Conservation (phyloP, 192 early-diverging fungal genomes). For the Spizellomyces sp. region DNA sequence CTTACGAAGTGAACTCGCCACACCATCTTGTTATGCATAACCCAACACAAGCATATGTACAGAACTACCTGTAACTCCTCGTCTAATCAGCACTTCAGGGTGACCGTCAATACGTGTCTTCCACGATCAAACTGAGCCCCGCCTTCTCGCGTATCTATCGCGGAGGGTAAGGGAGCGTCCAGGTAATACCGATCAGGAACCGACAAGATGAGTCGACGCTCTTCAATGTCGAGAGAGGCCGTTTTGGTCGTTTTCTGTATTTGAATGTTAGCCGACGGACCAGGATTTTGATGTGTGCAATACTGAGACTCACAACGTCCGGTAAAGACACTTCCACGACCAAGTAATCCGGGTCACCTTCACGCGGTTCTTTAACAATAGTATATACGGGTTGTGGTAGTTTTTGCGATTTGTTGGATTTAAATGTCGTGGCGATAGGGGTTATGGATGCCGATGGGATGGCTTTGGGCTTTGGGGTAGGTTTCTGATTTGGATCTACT, state of each 20-base stretch:
- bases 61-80: too few relatives aligned
- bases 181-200: slow-evolving; percentile 23
- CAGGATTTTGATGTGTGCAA: neutral
- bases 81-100: slow-evolving; percentile 17
- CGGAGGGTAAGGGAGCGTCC: slow-evolving; percentile 15
- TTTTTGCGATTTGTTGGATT: neutral
- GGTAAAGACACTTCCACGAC: slow-evolving; percentile 24
- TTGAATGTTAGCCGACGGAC: neutral
- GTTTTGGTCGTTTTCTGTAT: slow-evolving; percentile 19
- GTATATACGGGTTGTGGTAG: slow-evolving; percentile 24
- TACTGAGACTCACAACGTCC: slow-evolving; percentile 21
- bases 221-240: slow-evolving; percentile 33
- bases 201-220: slow-evolving; percentile 10
- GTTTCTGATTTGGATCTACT: neutral
- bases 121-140: slow-evolving; percentile 28
- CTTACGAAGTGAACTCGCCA: too few relatives aligned
- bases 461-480: neutral
- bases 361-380: slow-evolving; percentile 16
- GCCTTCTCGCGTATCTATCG: slow-evolving; percentile 28
- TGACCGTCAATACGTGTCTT: slow-evolving; percentile 24
- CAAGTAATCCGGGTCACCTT: slow-evolving; percentile 19
- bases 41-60: too few relatives aligned
- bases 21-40: too few relatives aligned
- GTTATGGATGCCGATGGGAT: neutral
- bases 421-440: neutral